Evolutionary conservation across 2,329 filamentous ascomycete genomes (phyloP), one percentile per base, ranked within the genome.

Genomic region (Phialocephala sp.): DNA sequence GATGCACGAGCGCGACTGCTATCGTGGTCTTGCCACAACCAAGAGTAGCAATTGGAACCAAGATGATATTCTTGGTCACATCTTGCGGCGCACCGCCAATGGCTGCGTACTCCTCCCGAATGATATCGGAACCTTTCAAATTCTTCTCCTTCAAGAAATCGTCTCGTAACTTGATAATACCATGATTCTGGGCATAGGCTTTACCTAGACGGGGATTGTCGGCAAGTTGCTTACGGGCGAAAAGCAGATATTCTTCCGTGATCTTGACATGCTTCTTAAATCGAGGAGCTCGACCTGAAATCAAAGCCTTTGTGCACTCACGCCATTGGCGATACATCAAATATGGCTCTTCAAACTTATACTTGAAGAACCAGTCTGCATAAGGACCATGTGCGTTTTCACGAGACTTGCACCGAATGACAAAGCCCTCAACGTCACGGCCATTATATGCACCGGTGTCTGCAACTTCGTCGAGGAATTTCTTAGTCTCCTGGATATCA

Each of bases 321-420:
- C 95, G 89, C 95, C 95, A 99, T 80, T 99, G 95, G 27, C 95
- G 89, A 80, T 98, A 99, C 93, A 99, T 96, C 67, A 99, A 82
- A 76, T 99, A 99, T 0, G 95, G 95, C 80, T 99, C 95, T 76
- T 99, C 95, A 67, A 99, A 99, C 81, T 99, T 99, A 86, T 94
- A 99, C 80, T 99, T 99, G 89, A 99, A 99, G 80, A 99, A 99
- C 95, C 95, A 99, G 77, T 99, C 94, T n/a, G 86, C 81, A 77
- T 89, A 95, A 0, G 86, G 85, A 1, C 77, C 78, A 15, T 77
- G 76, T 0, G 79, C 80, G 0, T 82, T 81, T 35, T 87, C 79
- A n/a, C 79, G 75, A 18, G 84, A 81, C 80, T 88, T 92, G 85
- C 95, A 98, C 63, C 95, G 90, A 72, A 99, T 91, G 64, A 99